These are phyloP conservation scores for Phytophthora multivora DNA, from an alignment of 352 stramenopile species.

Conservation along the genomic window DNA sequence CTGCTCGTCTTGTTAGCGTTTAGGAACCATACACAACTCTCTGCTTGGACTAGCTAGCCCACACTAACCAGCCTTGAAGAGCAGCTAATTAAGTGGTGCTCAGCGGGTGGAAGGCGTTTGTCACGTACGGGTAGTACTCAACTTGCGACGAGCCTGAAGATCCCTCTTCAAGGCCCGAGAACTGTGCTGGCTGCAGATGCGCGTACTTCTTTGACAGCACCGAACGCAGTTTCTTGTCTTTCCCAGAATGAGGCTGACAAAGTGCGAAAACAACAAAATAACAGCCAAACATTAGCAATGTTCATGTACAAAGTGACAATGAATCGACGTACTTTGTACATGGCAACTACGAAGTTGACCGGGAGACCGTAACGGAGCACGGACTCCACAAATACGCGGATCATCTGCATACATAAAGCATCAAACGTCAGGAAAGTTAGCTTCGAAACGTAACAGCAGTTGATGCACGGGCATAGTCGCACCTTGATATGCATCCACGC, in stretches of 20 bases:
- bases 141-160: slow-evolving; percentile 58
- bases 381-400: slow-evolving; percentile 97
- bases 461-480: neutral
- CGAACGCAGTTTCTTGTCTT: slow-evolving; percentile 84
- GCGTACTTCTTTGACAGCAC: slow-evolving; percentile 88
- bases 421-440: slow-evolving; percentile 3
- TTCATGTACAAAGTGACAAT: neutral
- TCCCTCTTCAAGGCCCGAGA: slow-evolving; percentile 76
- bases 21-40: slow-evolving; percentile 14
- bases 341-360: slow-evolving; percentile 93
- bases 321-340: slow-evolving; percentile 70
- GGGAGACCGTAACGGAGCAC: slow-evolving; percentile 98
- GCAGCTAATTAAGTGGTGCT: slow-evolving; percentile 31
- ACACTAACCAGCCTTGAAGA: slow-evolving; percentile 3
- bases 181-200: slow-evolving; percentile 83
- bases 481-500: slow-evolving; percentile 99
- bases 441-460: neutral
- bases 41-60: neutral
- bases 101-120: slow-evolving; percentile 78
- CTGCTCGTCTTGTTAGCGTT: slow-evolving; percentile 15
- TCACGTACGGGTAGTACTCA: slow-evolving; percentile 87
- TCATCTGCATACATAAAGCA: slow-evolving; percentile 49
- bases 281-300: neutral
- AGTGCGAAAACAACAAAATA: too few relatives aligned
- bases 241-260: slow-evolving; percentile 64